A percentile compares a stretch with the other conserved stretches of the same genome.
Conservation (phyloP, 2,329 filamentous ascomycete species). For the Aspergillus nomiae region DNA sequence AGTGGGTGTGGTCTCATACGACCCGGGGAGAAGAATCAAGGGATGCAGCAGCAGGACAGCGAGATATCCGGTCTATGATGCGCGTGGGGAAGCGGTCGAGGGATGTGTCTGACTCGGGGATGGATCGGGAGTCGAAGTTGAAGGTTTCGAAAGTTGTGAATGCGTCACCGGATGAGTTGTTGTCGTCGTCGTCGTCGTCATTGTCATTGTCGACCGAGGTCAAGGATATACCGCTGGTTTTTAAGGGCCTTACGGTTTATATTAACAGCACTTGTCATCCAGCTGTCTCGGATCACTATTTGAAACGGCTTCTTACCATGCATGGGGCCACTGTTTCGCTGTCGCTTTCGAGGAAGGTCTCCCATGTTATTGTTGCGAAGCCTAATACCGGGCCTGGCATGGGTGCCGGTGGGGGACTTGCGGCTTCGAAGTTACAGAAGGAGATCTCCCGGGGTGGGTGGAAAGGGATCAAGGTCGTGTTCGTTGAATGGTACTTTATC, state of each 20-base stretch:
- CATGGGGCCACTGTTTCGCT: slow-evolving; percentile 75
- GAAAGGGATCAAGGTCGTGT: slow-evolving; percentile 74
- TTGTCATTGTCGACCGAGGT: no score
- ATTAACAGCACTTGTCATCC: slow-evolving; percentile 87
- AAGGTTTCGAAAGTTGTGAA: neutral
- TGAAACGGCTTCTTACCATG: slow-evolving; percentile 74
- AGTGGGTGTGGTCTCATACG: slow-evolving; percentile 15
- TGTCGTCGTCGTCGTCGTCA: neutral
- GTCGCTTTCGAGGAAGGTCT: slow-evolving; percentile 72
- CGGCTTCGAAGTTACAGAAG: slow-evolving; percentile 76
- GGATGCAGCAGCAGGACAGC: slow-evolving; percentile 21
- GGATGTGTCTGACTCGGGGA: neutral
- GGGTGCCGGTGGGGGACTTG: slow-evolving; percentile 73
- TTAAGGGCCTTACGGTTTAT: slow-evolving; percentile 73
- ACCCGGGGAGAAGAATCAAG: slow-evolving; percentile 42
- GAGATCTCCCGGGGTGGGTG: slow-evolving; percentile 72
- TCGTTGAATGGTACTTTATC: slow-evolving; percentile 69
- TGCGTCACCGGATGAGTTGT: neutral
- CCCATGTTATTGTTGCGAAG: slow-evolving; percentile 79
- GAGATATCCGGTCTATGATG: slow-evolving; percentile 44
- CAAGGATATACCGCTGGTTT: slow-evolving; percentile 52
- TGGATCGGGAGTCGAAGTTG: slow-evolving; percentile 7
- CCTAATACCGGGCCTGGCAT: slow-evolving; percentile 48
- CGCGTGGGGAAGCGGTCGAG: slow-evolving; percentile 14
- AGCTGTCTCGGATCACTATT: slow-evolving; percentile 77